These are phyloP conservation scores for Leccinum broughii DNA, from an alignment of 768 basidiomycete genomes.

Conservation along the genomic window DNA sequence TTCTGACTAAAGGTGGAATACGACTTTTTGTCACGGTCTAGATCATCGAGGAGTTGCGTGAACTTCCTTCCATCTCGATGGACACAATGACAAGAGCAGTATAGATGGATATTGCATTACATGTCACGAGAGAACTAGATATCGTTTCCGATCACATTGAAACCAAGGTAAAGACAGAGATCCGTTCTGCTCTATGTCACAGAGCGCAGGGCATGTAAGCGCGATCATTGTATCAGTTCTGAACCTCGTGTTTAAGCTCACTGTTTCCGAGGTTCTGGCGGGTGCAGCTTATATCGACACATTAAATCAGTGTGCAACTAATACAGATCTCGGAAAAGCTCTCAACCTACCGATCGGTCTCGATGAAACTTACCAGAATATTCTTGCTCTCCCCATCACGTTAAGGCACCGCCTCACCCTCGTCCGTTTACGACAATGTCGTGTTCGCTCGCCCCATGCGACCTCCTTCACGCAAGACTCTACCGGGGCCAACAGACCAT, in stretches of 20 bases:
- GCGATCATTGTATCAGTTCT: background rate
- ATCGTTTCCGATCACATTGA: slow-evolving; percentile 8
- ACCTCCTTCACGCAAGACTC: no score
- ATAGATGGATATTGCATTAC: slow-evolving; percentile 13
- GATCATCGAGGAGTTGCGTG: slow-evolving; percentile 6
- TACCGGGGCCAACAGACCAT: no score
- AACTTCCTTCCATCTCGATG: slow-evolving; percentile 11
- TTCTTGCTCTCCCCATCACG: slow-evolving; percentile 6
- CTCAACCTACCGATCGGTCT: slow-evolving; percentile 21
- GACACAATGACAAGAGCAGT: slow-evolving; percentile 2
- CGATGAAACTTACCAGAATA: slow-evolving; percentile 23
- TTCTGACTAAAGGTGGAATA: background rate
- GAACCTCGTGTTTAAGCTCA: background rate
- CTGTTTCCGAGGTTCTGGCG: slow-evolving; percentile 20
- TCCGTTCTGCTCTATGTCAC: slow-evolving; percentile 5
- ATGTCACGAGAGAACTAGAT: slow-evolving; percentile 15
- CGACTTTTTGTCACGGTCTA: slow-evolving; percentile 19
- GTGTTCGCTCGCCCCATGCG: no score
- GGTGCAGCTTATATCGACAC: slow-evolving; percentile 23
- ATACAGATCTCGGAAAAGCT: slow-evolving; percentile 10
- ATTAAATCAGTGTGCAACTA: slow-evolving; percentile 10
- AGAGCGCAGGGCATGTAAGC: slow-evolving; percentile 23
- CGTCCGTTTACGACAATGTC: no score
- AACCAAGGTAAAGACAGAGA: background rate
- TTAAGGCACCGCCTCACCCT: no score